Conservation (phyloP, 1,284 basidiomycete genomes). For the Apiotrichum porosum region DNA sequence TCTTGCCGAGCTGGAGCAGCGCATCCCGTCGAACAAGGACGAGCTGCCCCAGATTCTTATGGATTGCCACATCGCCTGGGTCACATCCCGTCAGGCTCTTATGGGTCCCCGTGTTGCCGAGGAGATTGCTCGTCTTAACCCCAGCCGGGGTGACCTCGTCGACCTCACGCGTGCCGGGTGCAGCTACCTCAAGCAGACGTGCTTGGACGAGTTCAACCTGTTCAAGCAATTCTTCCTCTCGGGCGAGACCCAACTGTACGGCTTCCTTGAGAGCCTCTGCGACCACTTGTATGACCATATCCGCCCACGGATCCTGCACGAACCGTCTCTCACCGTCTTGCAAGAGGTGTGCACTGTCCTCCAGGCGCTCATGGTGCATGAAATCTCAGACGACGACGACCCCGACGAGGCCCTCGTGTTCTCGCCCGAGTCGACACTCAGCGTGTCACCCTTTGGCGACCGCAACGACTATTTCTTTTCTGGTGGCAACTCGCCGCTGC, state of each 20-base stretch:
- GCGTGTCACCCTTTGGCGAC: slow-evolving; percentile 5
- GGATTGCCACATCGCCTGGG: slow-evolving; percentile 81
- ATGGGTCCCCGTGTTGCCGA: slow-evolving; percentile 65
- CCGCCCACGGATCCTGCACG: slow-evolving; percentile 85
- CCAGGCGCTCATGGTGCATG: slow-evolving; percentile 87
- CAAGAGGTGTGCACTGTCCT: slow-evolving; percentile 91
- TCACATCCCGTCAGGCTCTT: slow-evolving; percentile 64
- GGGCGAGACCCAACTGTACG: slow-evolving; percentile 74
- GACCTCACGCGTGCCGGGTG: slow-evolving; percentile 83
- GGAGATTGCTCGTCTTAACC: slow-evolving; percentile 77
- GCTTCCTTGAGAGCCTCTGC: slow-evolving; percentile 80
- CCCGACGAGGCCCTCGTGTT: slow-evolving; percentile 20
- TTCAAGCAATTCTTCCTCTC: slow-evolving; percentile 79
- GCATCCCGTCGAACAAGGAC: slow-evolving; percentile 60
- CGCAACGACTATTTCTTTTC: slow-evolving; percentile 27
- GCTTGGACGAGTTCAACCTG: slow-evolving; percentile 77
- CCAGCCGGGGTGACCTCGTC: slow-evolving; percentile 70
- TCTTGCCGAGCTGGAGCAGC: slow-evolving; percentile 73
- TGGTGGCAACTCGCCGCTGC: not conserved
- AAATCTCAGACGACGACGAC: slow-evolving; percentile 44
- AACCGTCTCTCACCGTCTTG: slow-evolving; percentile 73
- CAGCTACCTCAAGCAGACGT: slow-evolving; percentile 81
- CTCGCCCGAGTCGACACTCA: slow-evolving; percentile 21
- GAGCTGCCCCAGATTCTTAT: slow-evolving; percentile 69
- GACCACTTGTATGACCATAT: slow-evolving; percentile 90